Conservation (phyloP, 1,139 yeast genomes). For the Hemisphaericaspora lyxosophila region DNA sequence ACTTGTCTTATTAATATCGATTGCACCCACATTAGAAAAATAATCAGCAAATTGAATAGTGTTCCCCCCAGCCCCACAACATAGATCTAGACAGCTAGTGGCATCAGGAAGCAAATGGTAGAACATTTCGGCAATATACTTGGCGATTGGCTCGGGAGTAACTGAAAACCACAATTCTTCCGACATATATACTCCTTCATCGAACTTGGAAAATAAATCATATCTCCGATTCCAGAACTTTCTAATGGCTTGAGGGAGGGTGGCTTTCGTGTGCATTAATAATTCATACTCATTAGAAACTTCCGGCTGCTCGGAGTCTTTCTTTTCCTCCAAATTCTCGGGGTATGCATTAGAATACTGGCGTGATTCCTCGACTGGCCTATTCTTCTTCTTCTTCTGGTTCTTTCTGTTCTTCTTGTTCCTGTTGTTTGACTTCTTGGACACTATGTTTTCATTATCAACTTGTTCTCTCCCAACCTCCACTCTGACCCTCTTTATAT, state of each 20-base stretch:
- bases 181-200: constrained; percentile 71
- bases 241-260: constrained; percentile 42
- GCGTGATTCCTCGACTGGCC: background rate
- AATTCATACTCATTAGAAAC: constrained; percentile 28
- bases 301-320: constrained; percentile 23
- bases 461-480: background rate
- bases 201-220: constrained; percentile 56
- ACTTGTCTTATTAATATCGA: constrained; percentile 65
- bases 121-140: constrained; percentile 59
- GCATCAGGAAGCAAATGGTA: constrained; percentile 41
- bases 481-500: background rate
- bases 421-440: constrained; percentile 9
- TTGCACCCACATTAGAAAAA: constrained; percentile 60
- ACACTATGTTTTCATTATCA: background rate
- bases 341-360: background rate
- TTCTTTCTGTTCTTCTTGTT: constrained; percentile 7
- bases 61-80: constrained; percentile 97
- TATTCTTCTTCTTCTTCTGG: constrained; percentile 1
- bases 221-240: constrained; percentile 66
- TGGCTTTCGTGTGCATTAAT: constrained; percentile 37
- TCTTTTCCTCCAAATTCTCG: constrained; percentile 6
- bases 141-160: constrained; percentile 79
- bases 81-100: constrained; percentile 59
- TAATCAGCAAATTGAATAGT: constrained; percentile 72
- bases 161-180: constrained; percentile 87